Evolutionary conservation across 768 basidiomycete genomes (phyloP).

Genomic region (Tylopilus plumbeoviolaceoides): DNA sequence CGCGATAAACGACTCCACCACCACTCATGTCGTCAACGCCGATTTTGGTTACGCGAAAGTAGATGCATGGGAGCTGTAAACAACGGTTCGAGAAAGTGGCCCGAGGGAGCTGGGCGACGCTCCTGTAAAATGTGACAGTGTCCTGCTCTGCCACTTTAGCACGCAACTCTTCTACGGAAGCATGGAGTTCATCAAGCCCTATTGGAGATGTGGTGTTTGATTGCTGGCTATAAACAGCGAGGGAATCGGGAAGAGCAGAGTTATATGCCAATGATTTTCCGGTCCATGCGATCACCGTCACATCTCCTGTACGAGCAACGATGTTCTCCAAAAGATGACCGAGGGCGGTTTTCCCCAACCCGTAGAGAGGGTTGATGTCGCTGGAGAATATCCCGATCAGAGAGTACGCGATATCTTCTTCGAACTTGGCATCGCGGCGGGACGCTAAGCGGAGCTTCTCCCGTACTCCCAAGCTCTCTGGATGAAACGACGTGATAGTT

Average conservation of each 20-base stretch:
- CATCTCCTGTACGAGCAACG: conserved; percentile 2
- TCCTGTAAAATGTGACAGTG: background rate
- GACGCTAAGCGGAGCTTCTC: conserved; percentile 10
- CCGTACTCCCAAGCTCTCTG: conserved; percentile 1
- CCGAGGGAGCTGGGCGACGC: background rate
- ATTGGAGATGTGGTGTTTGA: background rate
- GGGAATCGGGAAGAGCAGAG: conserved; percentile 5
- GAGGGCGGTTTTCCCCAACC: background rate
- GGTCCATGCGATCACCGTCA: conserved; percentile 9
- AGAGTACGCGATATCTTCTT: conserved; percentile 4
- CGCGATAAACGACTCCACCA: background rate
- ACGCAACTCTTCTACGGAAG: background rate
- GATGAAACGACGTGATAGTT: conserved; percentile 1
- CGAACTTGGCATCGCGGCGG: background rate
- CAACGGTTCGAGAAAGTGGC: background rate
- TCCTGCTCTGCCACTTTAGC: background rate
- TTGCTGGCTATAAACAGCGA: conserved; percentile 1
- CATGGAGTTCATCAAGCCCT: background rate
- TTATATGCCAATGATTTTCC: conserved; percentile 7
- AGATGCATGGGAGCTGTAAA: background rate
- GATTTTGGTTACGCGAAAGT: background rate
- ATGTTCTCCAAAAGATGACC: conserved; percentile 8
- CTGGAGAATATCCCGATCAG: conserved; percentile 6
- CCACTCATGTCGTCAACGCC: background rate
- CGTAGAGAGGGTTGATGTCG: conserved; percentile 4